Conservation (phyloP, 306 rosid genomes). For the Cicer cuneatum region DNA sequence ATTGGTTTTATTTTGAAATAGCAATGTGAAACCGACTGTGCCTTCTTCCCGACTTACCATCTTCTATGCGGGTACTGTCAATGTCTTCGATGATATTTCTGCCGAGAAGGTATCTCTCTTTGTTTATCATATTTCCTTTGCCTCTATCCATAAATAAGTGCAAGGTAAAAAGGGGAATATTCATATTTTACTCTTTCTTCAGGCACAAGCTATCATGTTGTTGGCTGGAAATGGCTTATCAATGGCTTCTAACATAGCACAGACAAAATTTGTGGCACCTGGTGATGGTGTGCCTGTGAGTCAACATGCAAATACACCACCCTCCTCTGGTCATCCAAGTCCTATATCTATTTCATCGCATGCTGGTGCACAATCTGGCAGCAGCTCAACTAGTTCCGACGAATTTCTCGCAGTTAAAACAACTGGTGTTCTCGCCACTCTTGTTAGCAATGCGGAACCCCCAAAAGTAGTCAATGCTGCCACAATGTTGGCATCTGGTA, state of each 20-base stretch:
- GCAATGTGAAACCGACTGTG: constrained; percentile 57
- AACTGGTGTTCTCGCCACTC: constrained; percentile 52
- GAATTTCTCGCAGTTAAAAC: constrained; percentile 68
- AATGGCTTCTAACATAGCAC: constrained; percentile 48
- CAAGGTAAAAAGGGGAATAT: no score
- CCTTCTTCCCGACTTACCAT: constrained; percentile 77
- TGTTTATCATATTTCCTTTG: constrained; percentile 8
- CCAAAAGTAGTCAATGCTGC: constrained; percentile 54
- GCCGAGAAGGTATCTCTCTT: constrained; percentile 71
- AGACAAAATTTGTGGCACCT: constrained; percentile 58
- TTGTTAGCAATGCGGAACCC: constrained; percentile 66
- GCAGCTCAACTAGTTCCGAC: constrained; percentile 85
- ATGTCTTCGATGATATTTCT: constrained; percentile 73
- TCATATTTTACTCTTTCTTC: constrained; percentile 40
- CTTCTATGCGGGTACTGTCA: constrained; percentile 84
- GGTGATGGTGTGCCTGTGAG: constrained; percentile 55
- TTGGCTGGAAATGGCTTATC: constrained; percentile 69
- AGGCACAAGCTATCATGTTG: constrained; percentile 90
- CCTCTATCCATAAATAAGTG: background rate
- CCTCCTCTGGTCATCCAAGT: constrained; percentile 62
- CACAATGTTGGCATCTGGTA: constrained; percentile 78
- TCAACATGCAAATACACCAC: constrained; percentile 52
- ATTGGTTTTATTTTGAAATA: constrained; percentile 29
- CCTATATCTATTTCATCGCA: constrained; percentile 86
- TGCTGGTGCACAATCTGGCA: constrained; percentile 67